phyloP scores from a whole-genome alignment of 1,284 basidiomycete species.

The Hemileia vastatrix region DNA sequence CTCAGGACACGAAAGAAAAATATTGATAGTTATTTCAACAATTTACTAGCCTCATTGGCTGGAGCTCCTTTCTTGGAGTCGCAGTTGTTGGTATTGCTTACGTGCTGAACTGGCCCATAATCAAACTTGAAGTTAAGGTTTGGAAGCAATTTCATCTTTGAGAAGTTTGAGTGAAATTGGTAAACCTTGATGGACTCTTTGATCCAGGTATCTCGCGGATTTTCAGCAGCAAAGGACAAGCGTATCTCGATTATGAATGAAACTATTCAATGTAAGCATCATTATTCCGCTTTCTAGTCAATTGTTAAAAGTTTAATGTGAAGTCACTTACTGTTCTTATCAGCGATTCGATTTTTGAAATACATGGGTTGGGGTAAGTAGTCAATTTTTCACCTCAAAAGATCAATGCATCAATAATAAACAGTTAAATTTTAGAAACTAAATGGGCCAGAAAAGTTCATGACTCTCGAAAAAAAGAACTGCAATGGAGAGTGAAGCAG shows the following conservation, averaged over 20 bases:
- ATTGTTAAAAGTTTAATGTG: too few species aligned
- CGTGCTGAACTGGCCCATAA: slow-evolving; percentile 22
- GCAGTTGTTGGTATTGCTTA: slow-evolving; percentile 16
- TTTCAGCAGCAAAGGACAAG: slow-evolving; percentile 18
- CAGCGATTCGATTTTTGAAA: slow-evolving; percentile 23
- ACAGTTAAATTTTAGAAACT: slow-evolving; percentile 42
- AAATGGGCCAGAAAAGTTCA: slow-evolving; percentile 19
- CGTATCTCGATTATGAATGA: slow-evolving; percentile 19
- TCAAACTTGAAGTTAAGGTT: slow-evolving; percentile 23
- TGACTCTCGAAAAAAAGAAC: slow-evolving; percentile 9
- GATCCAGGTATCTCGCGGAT: slow-evolving; percentile 8
- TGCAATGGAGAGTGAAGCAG: slow-evolving; percentile 50
- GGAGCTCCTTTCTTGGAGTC: slow-evolving; percentile 17
- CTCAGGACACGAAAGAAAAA: too few species aligned
- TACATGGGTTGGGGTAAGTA: slow-evolving; percentile 46
- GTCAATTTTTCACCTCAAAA: not conserved
- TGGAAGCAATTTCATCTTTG: not conserved
- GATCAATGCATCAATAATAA: not conserved
- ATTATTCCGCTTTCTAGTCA: too few species aligned
- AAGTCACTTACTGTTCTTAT: not conserved
- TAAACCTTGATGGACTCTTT: not conserved
- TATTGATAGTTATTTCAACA: not conserved
- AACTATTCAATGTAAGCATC: slow-evolving; percentile 20
- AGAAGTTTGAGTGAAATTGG: not conserved
- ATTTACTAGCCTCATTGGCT: slow-evolving; percentile 6